phyloP scores from a whole-genome alignment of 78 protist species.

The Thecamonas trahens region DNA sequence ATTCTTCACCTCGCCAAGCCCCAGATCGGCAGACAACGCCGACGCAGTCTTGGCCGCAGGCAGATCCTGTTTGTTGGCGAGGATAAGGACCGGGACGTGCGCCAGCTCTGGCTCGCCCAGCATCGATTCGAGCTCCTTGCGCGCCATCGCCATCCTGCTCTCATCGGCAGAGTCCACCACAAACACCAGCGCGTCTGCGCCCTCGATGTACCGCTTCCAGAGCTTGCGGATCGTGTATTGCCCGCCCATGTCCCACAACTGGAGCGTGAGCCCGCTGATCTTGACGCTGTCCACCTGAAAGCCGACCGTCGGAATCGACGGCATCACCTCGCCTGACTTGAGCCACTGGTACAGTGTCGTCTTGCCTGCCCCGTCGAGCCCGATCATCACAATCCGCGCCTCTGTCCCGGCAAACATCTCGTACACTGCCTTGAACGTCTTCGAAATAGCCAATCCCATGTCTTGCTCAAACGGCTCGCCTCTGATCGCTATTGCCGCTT shows the following conservation, averaged over 20 bases:
- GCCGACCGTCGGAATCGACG: slow-evolving; percentile 4
- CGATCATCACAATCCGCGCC: slow-evolving; percentile 13
- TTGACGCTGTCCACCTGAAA: background rate
- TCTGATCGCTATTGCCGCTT: too few species aligned
- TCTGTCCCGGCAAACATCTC: too few species aligned
- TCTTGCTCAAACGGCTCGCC: too few species aligned
- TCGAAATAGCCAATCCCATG: too few species aligned
- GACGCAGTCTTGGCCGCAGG: too few species aligned
- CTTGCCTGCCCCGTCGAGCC: slow-evolving; percentile 22
- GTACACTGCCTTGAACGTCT: too few species aligned
- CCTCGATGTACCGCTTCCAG: background rate
- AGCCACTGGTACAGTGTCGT: slow-evolving; percentile 7
- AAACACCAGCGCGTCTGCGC: background rate
- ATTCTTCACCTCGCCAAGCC: too few species aligned
- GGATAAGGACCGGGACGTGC: slow-evolving; percentile 18
- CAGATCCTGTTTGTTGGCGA: too few species aligned
- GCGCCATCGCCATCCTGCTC: slow-evolving; percentile 28
- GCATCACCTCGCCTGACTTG: background rate
- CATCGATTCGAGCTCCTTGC: slow-evolving; percentile 21
- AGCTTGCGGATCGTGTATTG: background rate
- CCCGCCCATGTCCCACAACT: background rate
- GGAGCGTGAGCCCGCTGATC: background rate
- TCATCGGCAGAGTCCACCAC: slow-evolving; percentile 27
- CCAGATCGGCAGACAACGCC: too few species aligned
- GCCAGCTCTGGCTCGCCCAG: background rate